Evolutionary conservation across 495 filamentous ascomycete genomes (phyloP), one percentile per base, ranked within the genome.

Genomic region (Bathelium albidoporum): DNA sequence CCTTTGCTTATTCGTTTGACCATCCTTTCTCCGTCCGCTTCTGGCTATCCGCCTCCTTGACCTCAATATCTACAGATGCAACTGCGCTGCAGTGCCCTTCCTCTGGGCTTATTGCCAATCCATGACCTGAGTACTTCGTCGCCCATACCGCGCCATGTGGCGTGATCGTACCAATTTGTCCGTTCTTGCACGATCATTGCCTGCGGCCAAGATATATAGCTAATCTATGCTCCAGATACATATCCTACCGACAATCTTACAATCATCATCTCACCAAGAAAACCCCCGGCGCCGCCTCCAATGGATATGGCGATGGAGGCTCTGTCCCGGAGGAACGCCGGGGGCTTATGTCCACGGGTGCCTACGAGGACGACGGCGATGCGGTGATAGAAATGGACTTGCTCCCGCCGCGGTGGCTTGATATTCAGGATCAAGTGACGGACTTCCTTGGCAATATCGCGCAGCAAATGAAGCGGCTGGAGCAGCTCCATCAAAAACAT

Each of bases 121-220:
- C 49, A 55, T 55, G 49, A 29, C 16, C 49, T 55, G 49, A 55
- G 20, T 55, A 20, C 26, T 36, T 4, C 9, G 5, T 18, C 32
- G 18, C n/a, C n/a, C 43, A 41, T 16, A 62, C 60, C 26, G 58
- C 83, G 85, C 80, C 70, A 93, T 95, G 89, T 96, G 90, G 89
- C 90, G 94, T 79, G 94, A 98, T 82, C 85, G 94, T 78, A 98
- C 95, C 59, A 98, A 97, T 73, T 87, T 98, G 93, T 96, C 83
- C 64, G 82, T 70, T 14, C 61, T 55, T 65, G 52, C 18, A 32
- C 62, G n/a, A 36, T 24, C 62, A 49, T 31, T 31, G 1, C 28
- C 49, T 16, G 34, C 11, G 11, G 1, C 53, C 14, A 22, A 55
- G 28, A 5, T 63, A 59, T 7, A 18, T 22, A 1, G 28, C 59